Evolutionary conservation across 2,329 filamentous ascomycete species (phyloP), one percentile per base, ranked within the genome.

Genomic region (Aspergillus sp.): DNA sequence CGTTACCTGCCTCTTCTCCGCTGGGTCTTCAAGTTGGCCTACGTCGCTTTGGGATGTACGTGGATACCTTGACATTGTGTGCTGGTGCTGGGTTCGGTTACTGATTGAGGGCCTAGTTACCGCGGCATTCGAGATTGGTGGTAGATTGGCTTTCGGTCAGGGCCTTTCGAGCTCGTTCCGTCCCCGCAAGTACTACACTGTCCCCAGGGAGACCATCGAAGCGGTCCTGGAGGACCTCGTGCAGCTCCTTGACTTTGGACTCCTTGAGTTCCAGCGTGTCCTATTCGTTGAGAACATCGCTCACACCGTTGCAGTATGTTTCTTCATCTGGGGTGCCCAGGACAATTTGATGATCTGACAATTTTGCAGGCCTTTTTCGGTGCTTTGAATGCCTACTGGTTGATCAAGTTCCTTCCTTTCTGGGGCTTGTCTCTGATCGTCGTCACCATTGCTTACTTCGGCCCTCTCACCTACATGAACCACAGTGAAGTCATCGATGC

Each of bases 171-270:
- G 77, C 56, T 79, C 80, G 53, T 76, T 84, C 69, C 75, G 82
- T 49, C 82, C 82, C 20, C 75, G 74, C 60, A 78, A 79, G 62
- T 85, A 85, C 74, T 84, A 82, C 71, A 82, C 77, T 43, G 77
- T 85, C 49, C 79, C 80, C 32, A 80, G 81, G 63, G 81, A 83
- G 57, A 80, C 78, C 43, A 72, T 83, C 32, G 81, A 84, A 64
- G 77, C 75, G 49, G 67, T 80, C 19, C 68, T 82, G 43, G 81
- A 82, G 54, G 82, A 84, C 62, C 62, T 82, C 12, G 79, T 82
- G 64, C 80, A 84, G 68, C 71, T 85, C 46, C 73, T 80, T 68
- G 83, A 84, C 71, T 85, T 85, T 70, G 81, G 84, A 67, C 74
- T 84, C 56, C 83, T 85, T 53, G 82, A 85, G 63, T 80, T 81